Evolutionary conservation across 2,329 filamentous ascomycete genomes (phyloP), one percentile per base, ranked within the genome.

Genomic region (Nakataea oryzae): DNA sequence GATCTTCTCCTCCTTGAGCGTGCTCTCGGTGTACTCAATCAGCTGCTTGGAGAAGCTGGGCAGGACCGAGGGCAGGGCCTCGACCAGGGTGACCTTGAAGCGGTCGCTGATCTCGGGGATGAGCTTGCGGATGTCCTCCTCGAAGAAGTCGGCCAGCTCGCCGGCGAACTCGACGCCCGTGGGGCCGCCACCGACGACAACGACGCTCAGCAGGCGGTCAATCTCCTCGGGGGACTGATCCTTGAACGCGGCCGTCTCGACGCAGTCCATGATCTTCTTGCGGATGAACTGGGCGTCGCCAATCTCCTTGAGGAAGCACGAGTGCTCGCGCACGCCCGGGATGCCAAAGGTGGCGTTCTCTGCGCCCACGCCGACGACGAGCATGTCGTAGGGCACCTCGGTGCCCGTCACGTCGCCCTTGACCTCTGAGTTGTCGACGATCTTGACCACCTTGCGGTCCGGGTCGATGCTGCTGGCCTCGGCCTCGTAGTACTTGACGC

Each of bases 331-430:
- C 62, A 99, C 95, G 75, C 95, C 95, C 62, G 91, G 92, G 71
- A 99, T 97, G 70, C 93, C 95, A 73, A 99, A 99, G 64, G 95
- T 99, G 61, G 95, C 93, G 77, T 97, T 99, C 82, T 97, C 95
- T 67, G 95, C 95, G 68, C 95, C 95, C 63, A 99, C 95, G 71
- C 93, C 95, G 64, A 99, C 87, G 64, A 99, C 95, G 57, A 99
- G 86, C 91, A 97, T 96, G 78, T 99, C 95, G 74, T 97, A 99
- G 64, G 91, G 87, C 64, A 99, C 91, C 78, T 97, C 91, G 30
- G 91, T 96, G 75, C 90, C 83, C 64, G 83, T 86, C 58, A 86
- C 86, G 67, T 87, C 85, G 65, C 93, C 93, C 81, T 95, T 93
- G 79, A 97, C 85, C 70, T 96, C 91, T 17, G 93, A 97, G 71